Conservation (phyloP, 768 basidiomycete species). For the Psilocybe subaeruginosa region DNA sequence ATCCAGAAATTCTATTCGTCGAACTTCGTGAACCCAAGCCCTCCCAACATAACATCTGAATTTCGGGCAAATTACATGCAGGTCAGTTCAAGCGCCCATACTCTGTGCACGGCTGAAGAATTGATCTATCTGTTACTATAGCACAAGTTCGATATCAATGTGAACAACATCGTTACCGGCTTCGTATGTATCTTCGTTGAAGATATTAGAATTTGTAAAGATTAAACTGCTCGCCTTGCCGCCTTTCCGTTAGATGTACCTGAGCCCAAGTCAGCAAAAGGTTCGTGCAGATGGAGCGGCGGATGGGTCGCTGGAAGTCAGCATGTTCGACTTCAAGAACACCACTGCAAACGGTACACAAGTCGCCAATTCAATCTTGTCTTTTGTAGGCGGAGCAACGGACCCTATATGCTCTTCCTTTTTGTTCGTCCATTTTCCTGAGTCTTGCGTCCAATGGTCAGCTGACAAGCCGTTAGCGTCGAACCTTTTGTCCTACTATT, state of each 20-base stretch:
- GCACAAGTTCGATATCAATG: constrained; percentile 24
- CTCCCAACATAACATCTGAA: constrained; percentile 20
- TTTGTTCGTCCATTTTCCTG: constrained; percentile 21
- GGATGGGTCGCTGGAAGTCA: constrained; percentile 25
- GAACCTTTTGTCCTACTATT: constrained; percentile 28
- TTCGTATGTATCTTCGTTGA: constrained; percentile 12
- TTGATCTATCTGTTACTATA: background rate
- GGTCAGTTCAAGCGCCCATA: background rate
- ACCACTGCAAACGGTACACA: constrained; percentile 27
- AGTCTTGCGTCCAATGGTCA: background rate
- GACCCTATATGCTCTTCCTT: constrained; percentile 25
- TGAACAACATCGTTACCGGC: constrained; percentile 21
- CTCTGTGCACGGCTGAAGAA: background rate
- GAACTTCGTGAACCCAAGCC: constrained; percentile 16
- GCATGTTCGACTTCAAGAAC: constrained; percentile 30
- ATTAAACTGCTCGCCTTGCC: background rate
- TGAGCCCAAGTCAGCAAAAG: constrained; percentile 29
- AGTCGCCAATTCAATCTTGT: constrained; percentile 26
- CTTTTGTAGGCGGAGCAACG: constrained; percentile 21
- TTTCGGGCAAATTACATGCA: constrained; percentile 25
- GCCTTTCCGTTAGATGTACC: constrained; percentile 20
- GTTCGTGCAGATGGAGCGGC: constrained; percentile 27
- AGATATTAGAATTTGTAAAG: background rate
- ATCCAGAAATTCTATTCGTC: constrained; percentile 21
- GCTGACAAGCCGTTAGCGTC: constrained; percentile 11